Percentiles rank a stretch among this genome's conserved stretches.
These are phyloP conservation scores for Diaporthe nobilis DNA, from an alignment of 2,329 filamentous ascomycete species.

Conservation along the genomic window DNA sequence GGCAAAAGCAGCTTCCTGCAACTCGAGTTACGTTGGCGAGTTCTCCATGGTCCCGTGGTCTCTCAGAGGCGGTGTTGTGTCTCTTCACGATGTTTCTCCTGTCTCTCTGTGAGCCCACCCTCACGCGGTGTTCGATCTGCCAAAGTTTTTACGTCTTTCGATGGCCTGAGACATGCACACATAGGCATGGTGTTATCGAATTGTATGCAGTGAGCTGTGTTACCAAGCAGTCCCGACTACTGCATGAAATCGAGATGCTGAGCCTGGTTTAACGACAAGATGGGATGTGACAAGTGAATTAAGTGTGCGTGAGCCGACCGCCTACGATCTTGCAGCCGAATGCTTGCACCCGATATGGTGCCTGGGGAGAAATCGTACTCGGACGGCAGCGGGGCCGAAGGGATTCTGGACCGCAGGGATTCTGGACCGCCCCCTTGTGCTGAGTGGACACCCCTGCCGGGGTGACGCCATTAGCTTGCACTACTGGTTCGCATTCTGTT, in stretches of 20 bases:
- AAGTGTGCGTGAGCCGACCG: neutral
- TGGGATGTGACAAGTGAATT: neutral
- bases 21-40: neutral
- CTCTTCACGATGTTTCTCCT: neutral
- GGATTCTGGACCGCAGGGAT: slow-evolving; percentile 1
- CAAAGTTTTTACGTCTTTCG: neutral
- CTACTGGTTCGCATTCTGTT: neutral
- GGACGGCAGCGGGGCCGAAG: slow-evolving; percentile 10
- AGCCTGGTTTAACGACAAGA: neutral
- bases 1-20: neutral
- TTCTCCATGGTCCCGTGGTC: neutral
- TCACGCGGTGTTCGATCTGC: neutral
- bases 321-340: neutral
- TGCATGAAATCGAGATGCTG: slow-evolving; percentile 28
- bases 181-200: neutral
- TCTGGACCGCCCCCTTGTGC: neutral
- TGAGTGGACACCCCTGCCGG: neutral
- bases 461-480: slow-evolving; percentile 31
- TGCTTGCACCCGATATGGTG: neutral
- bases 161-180: slow-evolving; percentile 8
- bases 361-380: neutral
- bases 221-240: neutral
- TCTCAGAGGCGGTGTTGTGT: neutral
- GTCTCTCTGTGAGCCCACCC: neutral
- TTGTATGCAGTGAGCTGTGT: neutral